Base-by-base conservation (phyloP, 2,329 filamentous ascomycete genomes). In the Hymenoscyphus infarciens region DNA sequence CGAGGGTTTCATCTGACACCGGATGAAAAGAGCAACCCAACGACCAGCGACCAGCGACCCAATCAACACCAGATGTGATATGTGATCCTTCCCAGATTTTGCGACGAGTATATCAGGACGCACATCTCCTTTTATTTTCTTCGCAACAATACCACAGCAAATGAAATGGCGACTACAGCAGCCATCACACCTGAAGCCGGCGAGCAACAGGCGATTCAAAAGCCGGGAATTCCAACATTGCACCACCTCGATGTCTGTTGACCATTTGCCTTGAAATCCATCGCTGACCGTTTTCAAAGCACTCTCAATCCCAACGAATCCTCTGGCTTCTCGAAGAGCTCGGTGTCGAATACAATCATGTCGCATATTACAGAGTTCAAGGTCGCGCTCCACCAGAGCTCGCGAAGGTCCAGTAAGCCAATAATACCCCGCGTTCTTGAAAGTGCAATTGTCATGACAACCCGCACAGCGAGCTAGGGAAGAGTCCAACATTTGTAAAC, bases 321-420 rank as follows among this genome's bases (percentile, higher is more conserved):
- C 76, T 89, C 57, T 90, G 87, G 87, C 82, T 90, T 7, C 80
- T 90, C 57, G 86, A 89, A 75, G 87, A 88, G 71, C 81, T 89
- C 65, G 82, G 87, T 54, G 77, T 96, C 54, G 82, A 88, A 45
- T 96, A 96, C 76, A 84, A 92, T 66, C 52, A 69, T 39, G 80
- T 88, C 59, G 93, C 88, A 80, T 90, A 90, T 75, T 29, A 52
- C 11, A 88, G 93, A 60, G 74, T 79, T 66, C 77, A 77, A 63
- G 82, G 80, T 71, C 80, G 89, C 15, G 92, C 92, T 0, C 91
- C 91, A 1, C 79, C 85, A 0, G 88, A 90, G 71, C 82, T 97
- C 54, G 29, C 58, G 22, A 86, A 88, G n/a, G n/a, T 61, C 38
- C 57, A 59, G 60, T 57, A 27, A 27, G 55, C 22, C 11, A 35